phyloP scores from a whole-genome alignment of 2,329 filamentous ascomycete genomes.

The Ophiostoma ulmi region DNA sequence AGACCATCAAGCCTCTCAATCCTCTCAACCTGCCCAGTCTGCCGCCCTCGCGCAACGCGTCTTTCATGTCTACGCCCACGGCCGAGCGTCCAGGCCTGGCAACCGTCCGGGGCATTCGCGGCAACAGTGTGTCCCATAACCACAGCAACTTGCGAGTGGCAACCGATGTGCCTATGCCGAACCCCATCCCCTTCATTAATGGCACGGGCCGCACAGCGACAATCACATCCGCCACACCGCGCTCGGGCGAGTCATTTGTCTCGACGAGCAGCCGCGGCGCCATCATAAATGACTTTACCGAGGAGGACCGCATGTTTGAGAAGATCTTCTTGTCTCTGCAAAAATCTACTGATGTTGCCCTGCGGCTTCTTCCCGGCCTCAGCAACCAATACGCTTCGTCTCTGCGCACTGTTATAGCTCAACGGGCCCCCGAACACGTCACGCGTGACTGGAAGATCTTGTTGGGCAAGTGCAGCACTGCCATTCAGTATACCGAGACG shows the following conservation, averaged over 20 bases:
- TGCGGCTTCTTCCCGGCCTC: slow-evolving; percentile 65
- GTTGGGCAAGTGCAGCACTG: slow-evolving; percentile 64
- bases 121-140: slow-evolving; percentile 40
- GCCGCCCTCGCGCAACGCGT: slow-evolving; percentile 32
- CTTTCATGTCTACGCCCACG: slow-evolving; percentile 43
- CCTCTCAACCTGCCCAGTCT: slow-evolving; percentile 42
- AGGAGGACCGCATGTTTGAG: slow-evolving; percentile 78
- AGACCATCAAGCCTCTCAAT: slow-evolving; percentile 37
- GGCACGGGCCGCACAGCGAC: slow-evolving; percentile 48
- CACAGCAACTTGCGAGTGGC: slow-evolving; percentile 53
- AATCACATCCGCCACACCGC: slow-evolving; percentile 61
- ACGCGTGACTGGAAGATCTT: slow-evolving; percentile 64
- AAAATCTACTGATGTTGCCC: slow-evolving; percentile 66
- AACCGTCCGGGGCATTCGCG: slow-evolving; percentile 37
- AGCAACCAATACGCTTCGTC: slow-evolving; percentile 61
- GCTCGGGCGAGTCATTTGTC: slow-evolving; percentile 75
- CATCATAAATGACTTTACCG: slow-evolving; percentile 57
- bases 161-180: slow-evolving; percentile 47
- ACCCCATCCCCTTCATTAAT: slow-evolving; percentile 42
- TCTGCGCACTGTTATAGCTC: slow-evolving; percentile 58
- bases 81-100: slow-evolving; percentile 42
- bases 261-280: slow-evolving; percentile 49
- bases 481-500: slow-evolving; percentile 67
- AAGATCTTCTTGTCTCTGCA: slow-evolving; percentile 73
- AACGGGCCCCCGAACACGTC: slow-evolving; percentile 54